Evolutionary conservation across 768 basidiomycete genomes (phyloP), one percentile per base, ranked within the genome.

Genomic region (Russula sp.): DNA sequence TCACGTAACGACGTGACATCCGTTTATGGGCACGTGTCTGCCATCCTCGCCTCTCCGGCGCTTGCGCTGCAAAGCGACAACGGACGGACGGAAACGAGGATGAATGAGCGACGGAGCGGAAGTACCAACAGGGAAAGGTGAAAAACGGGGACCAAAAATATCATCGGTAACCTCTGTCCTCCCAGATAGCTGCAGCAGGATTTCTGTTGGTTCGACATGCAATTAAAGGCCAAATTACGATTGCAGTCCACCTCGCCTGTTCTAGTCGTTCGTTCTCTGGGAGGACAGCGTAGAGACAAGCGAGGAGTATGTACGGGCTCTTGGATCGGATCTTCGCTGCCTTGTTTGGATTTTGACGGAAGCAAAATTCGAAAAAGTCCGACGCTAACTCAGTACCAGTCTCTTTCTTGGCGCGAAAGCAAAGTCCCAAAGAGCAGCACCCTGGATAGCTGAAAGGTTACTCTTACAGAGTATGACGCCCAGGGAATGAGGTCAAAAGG

Each of bases 1-100:
- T 63, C 62, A 63, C 62, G 62, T 59, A 54, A 49, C 34, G 34
- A 55, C 57, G 62, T 63, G 62, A 63, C 58, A 59, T 59, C 41
- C 29, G 46, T n/a, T 48, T 59, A 48, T 29, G 52, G 61, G 47
- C 58, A 63, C 61, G 58, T 63, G 57, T 38, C 20, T 47, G 56
- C 47, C 36, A 10, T 47, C 51, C 34, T n/a, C 38, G 29, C n/a
- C 34, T 2, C 39, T 14, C 25, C 10, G 43, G 39, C 57, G 56
- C 61, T 58, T 49, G 51, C 50, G 1, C 20, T 11, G 36, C 38
- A 4, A 51, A 16, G 45, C 49, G 8, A 36, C 16, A 8, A 18
- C 8, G 22, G 20, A n/a, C 34, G 25, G 25, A 29, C 25, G 57
- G 41, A 45, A 36, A n/a, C 34, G 34, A 36, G 57, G n/a, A 54